phyloP scores from a whole-genome alignment of 495 filamentous ascomycete genomes.

The Penicillium paxilli region DNA sequence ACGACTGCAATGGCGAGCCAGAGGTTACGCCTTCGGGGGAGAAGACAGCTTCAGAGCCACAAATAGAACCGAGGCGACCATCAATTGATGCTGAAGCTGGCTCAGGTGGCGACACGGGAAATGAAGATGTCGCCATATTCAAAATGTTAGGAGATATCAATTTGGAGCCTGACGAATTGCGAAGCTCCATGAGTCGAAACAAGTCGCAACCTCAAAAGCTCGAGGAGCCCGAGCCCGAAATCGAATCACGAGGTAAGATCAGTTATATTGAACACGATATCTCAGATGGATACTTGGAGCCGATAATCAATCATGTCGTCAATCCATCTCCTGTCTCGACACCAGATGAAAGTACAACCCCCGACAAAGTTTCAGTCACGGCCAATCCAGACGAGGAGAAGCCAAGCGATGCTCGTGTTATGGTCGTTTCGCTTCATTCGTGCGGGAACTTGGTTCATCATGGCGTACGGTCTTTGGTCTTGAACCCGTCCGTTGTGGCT shows the following conservation, averaged over 20 bases:
- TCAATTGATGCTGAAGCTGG: slow-evolving; percentile 21
- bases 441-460: slow-evolving; percentile 96
- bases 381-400: slow-evolving; percentile 6
- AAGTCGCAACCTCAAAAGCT: slow-evolving; percentile 27
- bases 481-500: slow-evolving; percentile 80
- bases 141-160: slow-evolving; percentile 42
- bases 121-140: slow-evolving; percentile 33
- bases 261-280: slow-evolving; percentile 56
- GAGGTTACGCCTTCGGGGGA: slow-evolving; percentile 15
- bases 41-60: not conserved
- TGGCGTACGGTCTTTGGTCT: slow-evolving; percentile 77
- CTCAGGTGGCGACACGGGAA: not conserved
- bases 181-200: not conserved
- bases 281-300: slow-evolving; percentile 67
- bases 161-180: slow-evolving; percentile 34
- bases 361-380: not conserved
- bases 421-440: slow-evolving; percentile 94
- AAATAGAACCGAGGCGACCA: not conserved
- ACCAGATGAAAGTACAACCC: not conserved
- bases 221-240: slow-evolving; percentile 23
- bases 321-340: slow-evolving; percentile 10
- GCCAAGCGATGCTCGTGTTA: slow-evolving; percentile 50
- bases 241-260: slow-evolving; percentile 35
- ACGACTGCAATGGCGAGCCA: slow-evolving; percentile 32
- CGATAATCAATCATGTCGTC: slow-evolving; percentile 70